These are phyloP conservation scores for Stenocarpella maydis DNA, from an alignment of 2,329 filamentous ascomycete genomes.

Conservation along the genomic window DNA sequence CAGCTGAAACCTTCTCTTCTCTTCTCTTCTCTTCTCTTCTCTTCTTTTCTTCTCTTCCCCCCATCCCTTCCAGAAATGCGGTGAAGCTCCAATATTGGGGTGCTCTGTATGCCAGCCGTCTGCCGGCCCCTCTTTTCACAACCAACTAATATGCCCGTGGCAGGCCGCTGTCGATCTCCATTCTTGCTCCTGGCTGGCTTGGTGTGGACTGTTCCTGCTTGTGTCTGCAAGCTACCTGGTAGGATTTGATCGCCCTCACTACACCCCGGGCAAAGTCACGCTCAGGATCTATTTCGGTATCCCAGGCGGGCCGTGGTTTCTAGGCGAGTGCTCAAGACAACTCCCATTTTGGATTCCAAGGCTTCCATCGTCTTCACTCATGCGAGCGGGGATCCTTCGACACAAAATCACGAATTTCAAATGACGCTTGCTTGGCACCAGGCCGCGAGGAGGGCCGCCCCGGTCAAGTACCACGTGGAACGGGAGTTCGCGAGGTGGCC, in stretches of 20 bases:
- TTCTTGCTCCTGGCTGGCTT: neutral
- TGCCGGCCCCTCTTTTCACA: too few relatives aligned
- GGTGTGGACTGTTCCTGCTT: neutral
- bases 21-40: too few relatives aligned
- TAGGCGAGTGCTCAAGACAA: neutral
- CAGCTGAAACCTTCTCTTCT: neutral
- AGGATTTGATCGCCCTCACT: neutral
- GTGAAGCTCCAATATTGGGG: neutral
- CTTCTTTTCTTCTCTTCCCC: too few relatives aligned
- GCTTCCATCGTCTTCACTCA: neutral
- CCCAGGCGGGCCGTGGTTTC: neutral
- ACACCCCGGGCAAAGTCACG: neutral
- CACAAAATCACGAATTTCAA: neutral
- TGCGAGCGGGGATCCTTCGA: constrained; percentile 3
- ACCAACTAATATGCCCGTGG: too few relatives aligned
- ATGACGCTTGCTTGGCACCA: neutral
- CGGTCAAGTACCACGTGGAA: neutral
- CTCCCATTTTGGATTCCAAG: too few relatives aligned
- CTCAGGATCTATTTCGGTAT: neutral
- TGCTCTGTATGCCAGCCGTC: too few relatives aligned
- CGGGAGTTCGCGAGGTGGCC: neutral
- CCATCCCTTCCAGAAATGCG: neutral
- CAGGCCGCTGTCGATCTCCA: too few relatives aligned
- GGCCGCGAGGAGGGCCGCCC: neutral
- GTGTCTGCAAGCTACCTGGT: neutral